Evolutionary conservation across 1,284 basidiomycete species (phyloP).

Genomic region (Phenoliferia sp.): DNA sequence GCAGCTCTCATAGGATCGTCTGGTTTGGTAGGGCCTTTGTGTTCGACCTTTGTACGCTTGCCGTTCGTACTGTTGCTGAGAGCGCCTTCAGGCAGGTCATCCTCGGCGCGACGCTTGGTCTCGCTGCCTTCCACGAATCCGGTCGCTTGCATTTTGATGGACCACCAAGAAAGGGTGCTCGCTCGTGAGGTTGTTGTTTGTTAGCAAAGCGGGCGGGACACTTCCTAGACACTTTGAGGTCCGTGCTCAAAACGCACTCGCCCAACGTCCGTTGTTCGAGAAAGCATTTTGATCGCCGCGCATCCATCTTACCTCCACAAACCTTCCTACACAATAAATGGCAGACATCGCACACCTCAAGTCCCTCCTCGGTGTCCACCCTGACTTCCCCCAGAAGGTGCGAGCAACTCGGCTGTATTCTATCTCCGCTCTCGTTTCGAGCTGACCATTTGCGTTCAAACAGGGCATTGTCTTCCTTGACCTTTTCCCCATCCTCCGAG

Average conservation of each 20-base stretch:
- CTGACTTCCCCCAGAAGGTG: conserved; percentile 8
- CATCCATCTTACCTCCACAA: too few relatives aligned
- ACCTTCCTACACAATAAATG: too few relatives aligned
- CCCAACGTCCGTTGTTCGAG: too few relatives aligned
- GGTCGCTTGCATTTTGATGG: too few relatives aligned
- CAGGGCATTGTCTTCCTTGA: conserved; percentile 65
- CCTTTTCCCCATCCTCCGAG: conserved; percentile 81
- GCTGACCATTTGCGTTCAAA: conserved; percentile 6
- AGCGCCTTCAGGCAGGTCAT: not conserved
- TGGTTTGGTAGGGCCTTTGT: conserved; percentile 4
- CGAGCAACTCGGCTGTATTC: not conserved
- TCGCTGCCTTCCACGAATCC: not conserved
- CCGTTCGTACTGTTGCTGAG: not conserved
- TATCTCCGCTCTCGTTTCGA: not conserved
- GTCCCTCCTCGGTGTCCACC: conserved; percentile 19
- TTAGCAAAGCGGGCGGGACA: too few relatives aligned
- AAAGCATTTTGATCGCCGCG: too few relatives aligned
- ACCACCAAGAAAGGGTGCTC: too few relatives aligned
- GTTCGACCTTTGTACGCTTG: not conserved
- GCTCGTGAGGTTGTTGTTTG: too few relatives aligned
- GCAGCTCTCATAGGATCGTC: not conserved
- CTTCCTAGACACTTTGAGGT: too few relatives aligned
- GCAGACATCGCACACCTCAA: conserved; percentile 9
- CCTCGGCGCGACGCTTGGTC: not conserved
- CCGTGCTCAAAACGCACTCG: too few relatives aligned